These are phyloP conservation scores for Tylopilus sp. DNA, from an alignment of 1,284 basidiomycete species.

Conservation along the genomic window DNA sequence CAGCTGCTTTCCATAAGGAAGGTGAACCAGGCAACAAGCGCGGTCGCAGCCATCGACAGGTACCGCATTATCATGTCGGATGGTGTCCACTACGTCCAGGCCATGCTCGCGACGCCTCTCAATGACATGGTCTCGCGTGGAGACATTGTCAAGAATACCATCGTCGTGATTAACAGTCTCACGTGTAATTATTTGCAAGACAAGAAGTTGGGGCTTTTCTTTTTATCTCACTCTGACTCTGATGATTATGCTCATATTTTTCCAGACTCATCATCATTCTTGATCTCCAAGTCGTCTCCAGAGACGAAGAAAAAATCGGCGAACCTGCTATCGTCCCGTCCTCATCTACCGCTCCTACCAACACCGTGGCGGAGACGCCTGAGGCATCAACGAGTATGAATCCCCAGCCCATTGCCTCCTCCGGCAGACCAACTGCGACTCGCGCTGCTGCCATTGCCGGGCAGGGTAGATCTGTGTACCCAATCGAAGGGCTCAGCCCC, in stretches of 20 bases:
- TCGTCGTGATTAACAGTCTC: slow-evolving; percentile 73
- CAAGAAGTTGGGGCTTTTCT: slow-evolving; percentile 56
- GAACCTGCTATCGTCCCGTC: slow-evolving; percentile 48
- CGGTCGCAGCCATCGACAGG: slow-evolving; percentile 46
- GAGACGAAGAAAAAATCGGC: slow-evolving; percentile 68
- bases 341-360: slow-evolving; percentile 10
- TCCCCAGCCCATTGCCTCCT: slow-evolving; percentile 17
- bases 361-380: slow-evolving; percentile 6
- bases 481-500: slow-evolving; percentile 92
- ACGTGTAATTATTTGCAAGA: slow-evolving; percentile 83
- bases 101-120: slow-evolving; percentile 93
- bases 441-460: slow-evolving; percentile 30
- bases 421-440: slow-evolving; percentile 16
- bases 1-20: slow-evolving; percentile 83
- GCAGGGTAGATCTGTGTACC: slow-evolving; percentile 53
- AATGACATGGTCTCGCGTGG: slow-evolving; percentile 73
- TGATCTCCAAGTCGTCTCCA: slow-evolving; percentile 54
- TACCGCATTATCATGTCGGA: slow-evolving; percentile 77
- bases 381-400: slow-evolving; percentile 3
- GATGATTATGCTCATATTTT: slow-evolving; percentile 6
- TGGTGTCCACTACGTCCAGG: slow-evolving; percentile 78
- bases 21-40: slow-evolving; percentile 46
- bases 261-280: slow-evolving; percentile 83
- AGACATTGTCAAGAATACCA: slow-evolving; percentile 65
- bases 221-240: slow-evolving; percentile 4